Base-by-base conservation (phyloP, 441 rosid species). In the Populus hybrid region DNA sequence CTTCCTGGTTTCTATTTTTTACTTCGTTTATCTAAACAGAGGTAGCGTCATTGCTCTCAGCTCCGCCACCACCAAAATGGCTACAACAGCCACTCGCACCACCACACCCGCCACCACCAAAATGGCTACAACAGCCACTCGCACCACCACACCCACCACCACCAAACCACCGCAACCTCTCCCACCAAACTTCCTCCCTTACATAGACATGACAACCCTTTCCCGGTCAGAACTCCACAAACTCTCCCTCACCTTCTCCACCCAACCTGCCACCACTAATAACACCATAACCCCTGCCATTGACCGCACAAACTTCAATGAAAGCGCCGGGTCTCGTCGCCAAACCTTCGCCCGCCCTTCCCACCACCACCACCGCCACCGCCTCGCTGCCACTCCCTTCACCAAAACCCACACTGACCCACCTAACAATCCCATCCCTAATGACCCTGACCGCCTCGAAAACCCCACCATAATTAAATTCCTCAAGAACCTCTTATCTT, bases 321-420 rank as follows among this genome's bases (percentile, higher is more conserved):
- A 91, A 75, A 89, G 93, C 79, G 86, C 91, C 7, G 95, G 95
- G 21, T 92, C 97, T 36, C 91, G 87, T 75, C 90, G 88, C 70
- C 97, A 92, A 80, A 88, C 90, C 61, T 92, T 84, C 85, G 85
- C 93, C 23, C 91, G 89, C 42, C 92, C 87, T 68, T 80, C 89
- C 75, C 74, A 84, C 69, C 84, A 84, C 82, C 90, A 87, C 69
- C 89, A 86, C 80, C 91, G 84, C 75, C 94, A 90, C 57, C 89
- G 85, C 77, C 96, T 91, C 66, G 69, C 88, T 59, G 81, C 92
- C 30, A 91, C 82, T 78, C 64, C 86, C 82, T 30, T 77, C 84
- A 72, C 82, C 79, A 36, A 87, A 86, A 74, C 79, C 23, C 75
- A 12, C 81, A 30, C 59, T 75, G 75, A 57, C 74, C 26, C 70